Evolutionary conservation across 2,329 filamentous ascomycete species (phyloP), one percentile per base, ranked within the genome.

Genomic region (Botryotinia globosa): DNA sequence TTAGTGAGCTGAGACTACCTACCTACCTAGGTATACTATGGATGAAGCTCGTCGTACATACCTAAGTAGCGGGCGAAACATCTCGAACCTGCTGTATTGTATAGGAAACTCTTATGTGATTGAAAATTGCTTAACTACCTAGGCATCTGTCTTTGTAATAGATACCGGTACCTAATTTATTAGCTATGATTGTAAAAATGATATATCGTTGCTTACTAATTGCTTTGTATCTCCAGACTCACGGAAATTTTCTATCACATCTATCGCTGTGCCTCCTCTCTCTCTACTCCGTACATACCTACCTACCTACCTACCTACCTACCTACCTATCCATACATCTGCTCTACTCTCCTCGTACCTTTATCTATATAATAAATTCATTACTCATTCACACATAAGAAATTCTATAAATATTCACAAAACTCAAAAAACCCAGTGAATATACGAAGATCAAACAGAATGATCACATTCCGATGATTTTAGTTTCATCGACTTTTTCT

Each of bases 171-270:
- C n/a, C n/a, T n/a, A n/a, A n/a, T n/a, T n/a, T n/a, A n/a, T n/a
- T n/a, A n/a, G n/a, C n/a, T n/a, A n/a, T n/a, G n/a, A n/a, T n/a
- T n/a, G n/a, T n/a, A n/a, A n/a, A n/a, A n/a, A 54, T 54, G 25
- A 54, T n/a, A 16, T 16, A 16, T n/a, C 25, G 25, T n/a, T 54
- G 48, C 48, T 54, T 54, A 54, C 48, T 54, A 54, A 54, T 54
- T n/a, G 48, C 48, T 14, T 39, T n/a, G 59, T 62, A 62, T 37
- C 59, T 20, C 29, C 8, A 56, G n/a, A 56, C 37, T n/a, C 8
- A 29, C 59, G 37, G 59, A 62, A 62, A 39, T 62, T 62, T 62
- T 62, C 37, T 42, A 62, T 62, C 37, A 37, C 59, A 62, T 62
- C 59, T 62, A 42, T 62, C 37, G 7, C 61, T 44, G 39, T 63